A percentile compares a stretch with the other conserved stretches of the same genome.
Conservation (phyloP, 1,284 basidiomycete genomes). For the Malassezia nana region DNA sequence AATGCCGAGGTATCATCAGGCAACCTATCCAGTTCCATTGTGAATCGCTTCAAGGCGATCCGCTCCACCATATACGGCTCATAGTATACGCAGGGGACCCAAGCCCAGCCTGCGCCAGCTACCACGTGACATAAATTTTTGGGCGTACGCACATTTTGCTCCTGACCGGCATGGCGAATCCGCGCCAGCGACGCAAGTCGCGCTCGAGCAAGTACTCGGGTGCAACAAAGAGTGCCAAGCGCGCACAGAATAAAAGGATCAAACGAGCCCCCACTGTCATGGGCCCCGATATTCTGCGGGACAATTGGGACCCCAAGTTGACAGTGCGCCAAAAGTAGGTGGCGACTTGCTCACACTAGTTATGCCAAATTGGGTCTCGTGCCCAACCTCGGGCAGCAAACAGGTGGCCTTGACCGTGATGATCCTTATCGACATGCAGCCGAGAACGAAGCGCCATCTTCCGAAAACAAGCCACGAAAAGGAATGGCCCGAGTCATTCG, state of each 20-base stretch:
- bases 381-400: slow-evolving; percentile 42
- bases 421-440: slow-evolving; percentile 15
- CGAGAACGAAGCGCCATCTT: not conserved
- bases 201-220: slow-evolving; percentile 55
- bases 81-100: not conserved
- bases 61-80: slow-evolving; percentile 4
- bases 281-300: slow-evolving; percentile 70
- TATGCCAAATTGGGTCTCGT: slow-evolving; percentile 68
- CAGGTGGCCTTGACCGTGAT: slow-evolving; percentile 23
- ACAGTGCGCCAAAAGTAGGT: slow-evolving; percentile 86
- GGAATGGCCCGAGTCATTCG: slow-evolving; percentile 76
- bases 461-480: slow-evolving; percentile 46
- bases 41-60: not conserved
- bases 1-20: not conserved
- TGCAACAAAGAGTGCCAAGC: slow-evolving; percentile 60
- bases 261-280: slow-evolving; percentile 56
- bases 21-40: not conserved
- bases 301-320: slow-evolving; percentile 76
- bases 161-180: slow-evolving; percentile 65
- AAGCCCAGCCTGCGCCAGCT: not conserved
- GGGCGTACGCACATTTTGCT: not conserved
- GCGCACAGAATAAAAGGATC: slow-evolving; percentile 61
- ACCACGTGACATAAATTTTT: slow-evolving; percentile 6
- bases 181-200: slow-evolving; percentile 71
- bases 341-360: slow-evolving; percentile 50